Percentiles rank a stretch among this genome's conserved stretches.
These are phyloP conservation scores for Lepraria neglecta DNA, from an alignment of 495 filamentous ascomycete genomes.

Conservation along the genomic window DNA sequence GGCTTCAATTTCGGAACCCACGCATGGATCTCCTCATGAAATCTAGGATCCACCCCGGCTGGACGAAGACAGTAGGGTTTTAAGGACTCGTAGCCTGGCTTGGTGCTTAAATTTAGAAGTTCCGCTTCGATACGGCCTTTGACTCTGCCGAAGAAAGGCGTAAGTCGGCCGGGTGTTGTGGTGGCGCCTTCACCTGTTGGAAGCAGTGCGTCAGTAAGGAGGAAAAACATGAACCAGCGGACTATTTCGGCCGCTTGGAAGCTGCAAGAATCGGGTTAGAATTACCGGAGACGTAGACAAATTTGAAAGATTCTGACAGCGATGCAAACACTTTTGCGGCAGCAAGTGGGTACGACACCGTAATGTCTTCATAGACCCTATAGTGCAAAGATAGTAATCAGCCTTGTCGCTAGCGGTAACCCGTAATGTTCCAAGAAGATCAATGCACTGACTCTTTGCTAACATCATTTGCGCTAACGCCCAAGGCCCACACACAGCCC, in stretches of 20 bases:
- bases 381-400: no score
- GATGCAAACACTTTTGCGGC: conserved; percentile 56
- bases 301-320: conserved; percentile 41
- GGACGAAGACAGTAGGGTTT: conserved; percentile 40
- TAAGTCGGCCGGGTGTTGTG: conserved; percentile 44
- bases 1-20: conserved; percentile 36
- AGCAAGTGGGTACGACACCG: conserved; percentile 54
- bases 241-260: neutral
- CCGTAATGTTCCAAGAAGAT: neutral
- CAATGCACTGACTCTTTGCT: conserved; percentile 47
- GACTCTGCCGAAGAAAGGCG: conserved; percentile 50
- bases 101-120: conserved; percentile 39
- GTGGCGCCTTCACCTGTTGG: conserved; percentile 40
- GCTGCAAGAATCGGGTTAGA: neutral
- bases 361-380: conserved; percentile 53
- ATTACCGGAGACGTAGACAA: conserved; percentile 63
- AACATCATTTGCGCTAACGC: conserved; percentile 53
- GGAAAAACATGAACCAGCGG: neutral
- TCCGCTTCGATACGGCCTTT: conserved; percentile 58
- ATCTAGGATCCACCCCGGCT: conserved; percentile 42
- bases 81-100: conserved; percentile 35
- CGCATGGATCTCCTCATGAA: conserved; percentile 45
- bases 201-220: neutral
- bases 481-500: conserved; percentile 67
- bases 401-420: no score